Base-by-base conservation (phyloP, 805 yeast genomes). In the Ogataea nitratoaversa region DNA sequence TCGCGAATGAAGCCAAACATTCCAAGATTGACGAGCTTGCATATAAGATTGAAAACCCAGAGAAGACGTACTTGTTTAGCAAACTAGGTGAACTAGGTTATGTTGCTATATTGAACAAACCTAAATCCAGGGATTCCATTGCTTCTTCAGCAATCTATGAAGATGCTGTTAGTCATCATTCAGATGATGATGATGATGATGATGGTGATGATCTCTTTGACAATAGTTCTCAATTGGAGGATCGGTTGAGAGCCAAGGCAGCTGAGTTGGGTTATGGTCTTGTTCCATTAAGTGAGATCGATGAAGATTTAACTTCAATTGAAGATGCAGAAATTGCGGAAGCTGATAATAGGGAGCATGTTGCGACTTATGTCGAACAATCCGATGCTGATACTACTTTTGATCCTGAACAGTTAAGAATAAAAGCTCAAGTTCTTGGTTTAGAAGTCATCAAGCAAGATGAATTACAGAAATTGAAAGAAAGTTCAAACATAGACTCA, bases 161-260 rank as follows among this genome's bases (percentile, higher is more conserved):
- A 8, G 55, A 49, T 44, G 53, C 57, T 14, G 42, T 47, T 5
- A 50, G 54, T 36, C 42, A 45, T 14, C 53, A 47, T 6, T 35
- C 42, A 1, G 44, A 32, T 25, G 19, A 34, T 14, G 48, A 42
- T 17, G 38, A 24, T n/a, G 49, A 43, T 8, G 42, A 33, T 28
- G 43, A 40, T 7, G 43, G 40, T 9, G 19, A 29, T 28, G 44
- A 38, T 28, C 16, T 38, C 4, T 37, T 53, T 36, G 53, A 47
- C 16, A 53, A 53, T n/a, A 50, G 50, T 5, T 20, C 57, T 18
- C 48, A 60, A 8, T 16, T 29, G 3, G 56, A 57, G 34, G 66
- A 57, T 2, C 62, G 58, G 13, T 38, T 70, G 16, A 54, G 58
- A 32, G 49, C 52, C 16, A 52, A 56, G 33, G 74, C 74, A 2